Base-by-base conservation (phyloP, 2,329 filamentous ascomycete species). In the Sclerotinia sclerotiorum region DNA sequence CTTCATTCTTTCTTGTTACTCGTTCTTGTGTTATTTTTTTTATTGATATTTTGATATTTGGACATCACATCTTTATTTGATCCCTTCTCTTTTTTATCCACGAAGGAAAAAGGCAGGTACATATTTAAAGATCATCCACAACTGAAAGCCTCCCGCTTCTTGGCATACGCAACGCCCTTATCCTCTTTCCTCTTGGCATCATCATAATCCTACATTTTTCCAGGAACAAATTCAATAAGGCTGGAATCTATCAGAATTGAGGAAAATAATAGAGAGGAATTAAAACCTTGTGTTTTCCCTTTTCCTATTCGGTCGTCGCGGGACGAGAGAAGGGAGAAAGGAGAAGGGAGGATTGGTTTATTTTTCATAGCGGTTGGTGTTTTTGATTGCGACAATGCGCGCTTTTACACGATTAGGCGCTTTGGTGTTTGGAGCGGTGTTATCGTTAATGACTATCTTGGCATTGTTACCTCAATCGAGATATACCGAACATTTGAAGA, bases 361-460 rank as follows among this genome's bases (percentile, higher is more conserved):
- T 21, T n/a, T 17, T 48, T n/a, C 4, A 5, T 1, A 11, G 17
- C 10, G 29, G 0, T 8, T 60, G 32, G 21, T 19, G 52, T 15
- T 27, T 15, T 11, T n/a, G 0, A 5, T 49, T 6, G 44, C 48
- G 35, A 57, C 10, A n/a, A 70, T 70, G 69, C 67, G 69, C 39
- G 55, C 60, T 3, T 61, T 60, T 49, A 74, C 70, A 19, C 70
- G 75, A 46, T 68, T 76, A 24, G 72, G 70, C 8, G 70, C 69
- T 11, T 70, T 71, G 8, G 67, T 74, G 2, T 65, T 74, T 19
- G 62, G 76, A 46, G 67, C 70, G 8, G 29, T 73, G 1, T 42
- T 77, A 4, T 76, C 75, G 29, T 61, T 75, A 15, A 29, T 71
- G 6, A 69, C 71, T 0, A 70, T 76, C 27, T 56, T 69, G 19